These are phyloP conservation scores for Nakazawaea ambrosiae DNA, from an alignment of 805 yeast species.

Conservation along the genomic window DNA sequence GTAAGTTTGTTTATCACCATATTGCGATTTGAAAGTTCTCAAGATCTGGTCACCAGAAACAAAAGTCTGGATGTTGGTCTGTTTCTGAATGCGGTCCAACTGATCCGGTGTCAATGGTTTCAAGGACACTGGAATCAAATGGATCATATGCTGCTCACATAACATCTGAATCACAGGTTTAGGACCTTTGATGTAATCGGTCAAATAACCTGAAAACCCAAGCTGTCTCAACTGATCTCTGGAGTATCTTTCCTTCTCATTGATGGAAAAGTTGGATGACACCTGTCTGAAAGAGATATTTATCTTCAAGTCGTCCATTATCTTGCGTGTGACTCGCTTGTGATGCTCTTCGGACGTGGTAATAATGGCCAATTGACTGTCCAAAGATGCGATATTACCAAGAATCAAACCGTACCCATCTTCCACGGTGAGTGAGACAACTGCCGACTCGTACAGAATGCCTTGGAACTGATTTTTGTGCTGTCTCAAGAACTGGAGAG, in stretches of 20 bases:
- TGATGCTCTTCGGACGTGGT: constrained; percentile 48
- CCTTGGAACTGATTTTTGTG: constrained; percentile 28
- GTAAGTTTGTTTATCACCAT: constrained; percentile 53
- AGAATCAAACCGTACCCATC: constrained; percentile 44
- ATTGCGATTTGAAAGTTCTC: constrained; percentile 47
- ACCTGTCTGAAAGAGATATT: constrained; percentile 54
- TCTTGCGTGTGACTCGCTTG: constrained; percentile 30
- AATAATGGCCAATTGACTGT: constrained; percentile 57
- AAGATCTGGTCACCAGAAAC: constrained; percentile 52
- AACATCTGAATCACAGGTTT: constrained; percentile 64
- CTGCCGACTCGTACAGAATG: constrained; percentile 66
- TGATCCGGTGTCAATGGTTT: constrained; percentile 35
- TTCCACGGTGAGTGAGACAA: constrained; percentile 51
- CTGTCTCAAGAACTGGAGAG: constrained; percentile 36
- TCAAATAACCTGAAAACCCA: constrained; percentile 79
- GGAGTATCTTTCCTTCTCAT: constrained; percentile 12
- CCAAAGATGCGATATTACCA: constrained; percentile 47
- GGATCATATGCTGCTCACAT: constrained; percentile 42
- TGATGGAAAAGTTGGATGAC: constrained; percentile 12
- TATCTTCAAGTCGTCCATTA: constrained; percentile 31
- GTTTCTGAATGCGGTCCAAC: constrained; percentile 25
- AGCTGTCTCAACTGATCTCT: constrained; percentile 28
- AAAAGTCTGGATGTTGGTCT: constrained; percentile 40
- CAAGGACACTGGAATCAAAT: constrained; percentile 56
- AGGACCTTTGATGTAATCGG: constrained; percentile 73